A percentile compares a stretch with the other conserved stretches of the same genome.
phyloP scores from a whole-genome alignment of 116 monocot genomes.

The Dioscorea cayenensis region DNA sequence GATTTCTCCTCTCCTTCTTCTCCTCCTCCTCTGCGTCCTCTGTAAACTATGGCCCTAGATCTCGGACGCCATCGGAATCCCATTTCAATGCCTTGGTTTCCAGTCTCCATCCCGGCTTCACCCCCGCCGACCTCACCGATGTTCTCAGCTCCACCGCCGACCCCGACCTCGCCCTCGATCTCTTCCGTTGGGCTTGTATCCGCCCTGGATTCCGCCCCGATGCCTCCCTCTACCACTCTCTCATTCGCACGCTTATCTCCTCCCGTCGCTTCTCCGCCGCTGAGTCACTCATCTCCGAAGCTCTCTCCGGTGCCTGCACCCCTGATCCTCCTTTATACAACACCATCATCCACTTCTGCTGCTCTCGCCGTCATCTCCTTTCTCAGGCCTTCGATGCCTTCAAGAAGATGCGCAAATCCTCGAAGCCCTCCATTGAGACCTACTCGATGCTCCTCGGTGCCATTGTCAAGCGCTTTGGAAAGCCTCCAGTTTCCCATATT shows the following conservation, averaged over 20 bases:
- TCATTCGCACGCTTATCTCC: conserved; percentile 39
- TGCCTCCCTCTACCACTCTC: conserved; percentile 49
- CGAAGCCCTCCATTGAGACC: conserved; percentile 50
- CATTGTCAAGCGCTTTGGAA: conserved; percentile 55
- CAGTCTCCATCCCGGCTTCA: conserved; percentile 69
- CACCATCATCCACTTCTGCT: conserved; percentile 66
- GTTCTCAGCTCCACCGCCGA: conserved; percentile 54
- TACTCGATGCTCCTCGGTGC: conserved; percentile 62
- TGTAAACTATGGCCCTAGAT: conserved; percentile 2
- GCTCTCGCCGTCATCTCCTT: conserved; percentile 70
- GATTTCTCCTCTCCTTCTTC: neutral
- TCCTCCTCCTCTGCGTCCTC: conserved; percentile 2
- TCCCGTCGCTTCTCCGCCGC: conserved; percentile 54
- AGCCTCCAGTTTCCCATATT: conserved; percentile 41
- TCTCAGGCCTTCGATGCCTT: conserved; percentile 79
- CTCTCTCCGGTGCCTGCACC: conserved; percentile 70
- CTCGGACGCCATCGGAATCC: conserved; percentile 42
- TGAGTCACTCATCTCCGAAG: conserved; percentile 56
- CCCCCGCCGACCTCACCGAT: conserved; percentile 39
- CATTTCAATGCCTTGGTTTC: conserved; percentile 62
- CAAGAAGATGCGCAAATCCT: conserved; percentile 35
- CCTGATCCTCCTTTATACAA: conserved; percentile 61
- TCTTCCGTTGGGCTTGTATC: conserved; percentile 87
- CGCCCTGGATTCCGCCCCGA: conserved; percentile 61
- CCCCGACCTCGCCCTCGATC: conserved; percentile 82